These are phyloP conservation scores for Podospora bellae-mahoneyi DNA, from an alignment of 495 filamentous ascomycete genomes.

Conservation along the genomic window DNA sequence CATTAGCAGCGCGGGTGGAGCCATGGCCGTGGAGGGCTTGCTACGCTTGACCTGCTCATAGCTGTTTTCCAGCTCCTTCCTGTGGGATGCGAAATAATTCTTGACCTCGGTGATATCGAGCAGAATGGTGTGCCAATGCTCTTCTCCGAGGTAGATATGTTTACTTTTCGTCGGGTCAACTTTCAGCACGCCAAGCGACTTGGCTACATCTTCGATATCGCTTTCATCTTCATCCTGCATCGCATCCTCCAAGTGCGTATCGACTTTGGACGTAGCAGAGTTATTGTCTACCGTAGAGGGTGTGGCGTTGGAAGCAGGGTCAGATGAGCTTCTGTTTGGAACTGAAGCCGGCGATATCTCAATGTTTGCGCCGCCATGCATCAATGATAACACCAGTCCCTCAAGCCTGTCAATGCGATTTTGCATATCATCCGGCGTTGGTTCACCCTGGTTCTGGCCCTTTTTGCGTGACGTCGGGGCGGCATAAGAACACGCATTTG, in stretches of 20 bases:
- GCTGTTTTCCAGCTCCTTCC: conserved; percentile 54
- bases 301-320: conserved; percentile 60
- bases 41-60: conserved; percentile 63
- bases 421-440: conserved; percentile 93
- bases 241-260: conserved; percentile 51
- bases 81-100: conserved; percentile 68
- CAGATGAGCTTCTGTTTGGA: conserved; percentile 55
- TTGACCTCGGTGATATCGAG: conserved; percentile 91
- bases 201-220: conserved; percentile 82
- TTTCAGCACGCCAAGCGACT: conserved; percentile 83
- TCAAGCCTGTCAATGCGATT: conserved; percentile 96
- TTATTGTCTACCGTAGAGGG: conserved; percentile 62
- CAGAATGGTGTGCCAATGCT: conserved; percentile 86
- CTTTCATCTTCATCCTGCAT: conserved; percentile 60
- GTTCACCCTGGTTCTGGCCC: conserved; percentile 60
- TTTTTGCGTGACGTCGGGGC: conserved; percentile 73
- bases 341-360: conserved; percentile 34
- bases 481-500: conserved; percentile 85
- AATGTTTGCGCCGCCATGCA: conserved; percentile 75
- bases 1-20: conserved; percentile 71
- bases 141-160: conserved; percentile 80
- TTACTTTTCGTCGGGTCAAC: conserved; percentile 77
- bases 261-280: conserved; percentile 54
- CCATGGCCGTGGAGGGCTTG: conserved; percentile 54
- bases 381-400: conserved; percentile 88